Percentiles rank a stretch among this genome's conserved stretches.
phyloP scores from a whole-genome alignment of 2,329 filamentous ascomycete genomes.

The Penicillium sp. region DNA sequence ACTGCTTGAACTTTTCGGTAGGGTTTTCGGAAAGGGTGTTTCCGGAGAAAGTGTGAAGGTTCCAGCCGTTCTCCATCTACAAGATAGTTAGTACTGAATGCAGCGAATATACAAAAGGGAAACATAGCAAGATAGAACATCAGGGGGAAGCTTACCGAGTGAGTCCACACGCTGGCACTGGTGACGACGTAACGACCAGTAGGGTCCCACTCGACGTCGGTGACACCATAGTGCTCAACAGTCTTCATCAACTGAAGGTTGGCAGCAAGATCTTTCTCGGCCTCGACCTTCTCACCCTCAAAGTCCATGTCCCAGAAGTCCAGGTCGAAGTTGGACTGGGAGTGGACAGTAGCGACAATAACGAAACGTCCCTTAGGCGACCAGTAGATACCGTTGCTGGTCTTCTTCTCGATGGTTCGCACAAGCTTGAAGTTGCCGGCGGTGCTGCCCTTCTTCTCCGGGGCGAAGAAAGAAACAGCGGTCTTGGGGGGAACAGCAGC shows the following conservation, averaged over 20 bases:
- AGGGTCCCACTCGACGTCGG: constrained; percentile 97
- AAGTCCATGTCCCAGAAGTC: constrained; percentile 99
- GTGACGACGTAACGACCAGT: constrained; percentile 93
- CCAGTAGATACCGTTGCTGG: constrained; percentile 99
- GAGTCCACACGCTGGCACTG: constrained; percentile 94
- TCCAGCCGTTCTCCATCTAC: constrained; percentile 99
- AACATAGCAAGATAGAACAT: neutral
- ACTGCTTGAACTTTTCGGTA: constrained; percentile 97
- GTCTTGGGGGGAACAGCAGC: constrained; percentile 92
- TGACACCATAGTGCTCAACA: constrained; percentile 95
- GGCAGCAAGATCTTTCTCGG: constrained; percentile 89
- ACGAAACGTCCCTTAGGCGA: constrained; percentile 94
- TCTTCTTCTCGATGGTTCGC: constrained; percentile 96
- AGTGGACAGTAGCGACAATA: constrained; percentile 88
- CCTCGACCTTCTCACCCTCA: constrained; percentile 92
- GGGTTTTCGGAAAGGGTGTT: constrained; percentile 86
- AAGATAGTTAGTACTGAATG: constrained; percentile 25
- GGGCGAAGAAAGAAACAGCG: constrained; percentile 92
- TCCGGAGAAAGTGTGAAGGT: constrained; percentile 96
- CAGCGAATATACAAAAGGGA: constrained; percentile 5
- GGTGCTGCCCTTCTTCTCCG: constrained; percentile 86
- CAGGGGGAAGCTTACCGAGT: constrained; percentile 69
- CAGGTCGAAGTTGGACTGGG: constrained; percentile 89
- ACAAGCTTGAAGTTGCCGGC: constrained; percentile 96
- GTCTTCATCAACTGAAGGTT: constrained; percentile 95